A percentile compares a stretch with the other conserved stretches of the same genome.
Evolutionary conservation across 2,329 filamentous ascomycete genomes (phyloP).

Genomic region (Paracoccidioides brasiliensis): DNA sequence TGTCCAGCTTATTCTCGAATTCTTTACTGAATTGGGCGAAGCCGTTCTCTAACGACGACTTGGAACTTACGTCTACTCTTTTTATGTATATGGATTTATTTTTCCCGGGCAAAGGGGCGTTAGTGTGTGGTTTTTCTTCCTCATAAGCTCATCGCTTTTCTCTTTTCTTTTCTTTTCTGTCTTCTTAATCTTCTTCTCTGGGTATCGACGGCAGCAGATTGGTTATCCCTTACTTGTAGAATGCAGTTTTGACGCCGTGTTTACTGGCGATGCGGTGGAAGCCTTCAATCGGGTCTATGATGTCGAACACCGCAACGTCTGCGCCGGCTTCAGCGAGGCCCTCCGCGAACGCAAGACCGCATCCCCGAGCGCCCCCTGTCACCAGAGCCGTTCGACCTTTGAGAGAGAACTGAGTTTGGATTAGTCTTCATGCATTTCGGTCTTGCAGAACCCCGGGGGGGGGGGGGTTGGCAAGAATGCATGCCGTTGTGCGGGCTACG

Average conservation of each 20-base stretch:
- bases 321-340: constrained; percentile 35
- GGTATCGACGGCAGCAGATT: not conserved
- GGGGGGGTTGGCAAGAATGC: no score
- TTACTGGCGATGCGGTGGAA: not conserved
- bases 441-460: not conserved
- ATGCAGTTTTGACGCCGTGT: constrained; percentile 1
- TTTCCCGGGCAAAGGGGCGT: no score
- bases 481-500: no score
- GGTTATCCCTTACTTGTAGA: not conserved
- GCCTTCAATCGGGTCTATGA: constrained; percentile 6
- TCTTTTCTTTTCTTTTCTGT: not conserved
- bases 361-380: constrained; percentile 35
- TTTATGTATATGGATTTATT: not conserved
- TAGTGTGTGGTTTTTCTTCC: no score
- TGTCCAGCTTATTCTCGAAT: constrained; percentile 47
- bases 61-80: constrained; percentile 30
- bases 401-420: constrained; percentile 19
- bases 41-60: constrained; percentile 19
- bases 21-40: constrained; percentile 24
- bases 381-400: constrained; percentile 31
- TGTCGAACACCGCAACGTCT: constrained; percentile 31
- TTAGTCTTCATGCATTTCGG: not conserved
- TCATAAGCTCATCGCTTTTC: not conserved
- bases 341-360: constrained; percentile 34
- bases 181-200: not conserved